Percentiles rank a stretch among this genome's conserved stretches.
phyloP scores from a whole-genome alignment of 169 alveolate genomes.

The Plasmodium vinckei region DNA sequence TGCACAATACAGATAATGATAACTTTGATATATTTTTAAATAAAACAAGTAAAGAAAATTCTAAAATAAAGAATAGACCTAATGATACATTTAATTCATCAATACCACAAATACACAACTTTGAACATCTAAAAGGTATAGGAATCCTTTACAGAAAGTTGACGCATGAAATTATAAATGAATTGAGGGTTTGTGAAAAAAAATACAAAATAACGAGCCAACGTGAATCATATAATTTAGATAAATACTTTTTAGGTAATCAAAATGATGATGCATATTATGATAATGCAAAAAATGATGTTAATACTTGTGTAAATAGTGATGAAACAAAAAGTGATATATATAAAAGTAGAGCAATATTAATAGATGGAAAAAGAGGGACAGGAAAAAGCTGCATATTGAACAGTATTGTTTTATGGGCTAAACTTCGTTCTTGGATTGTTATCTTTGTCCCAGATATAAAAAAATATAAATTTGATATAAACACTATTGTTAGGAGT shows the following conservation, averaged over 20 bases:
- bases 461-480: constrained; percentile 82
- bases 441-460: constrained; percentile 82
- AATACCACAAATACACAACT: background rate
- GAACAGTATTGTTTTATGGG: constrained; percentile 85
- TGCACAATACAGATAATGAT: constrained; percentile 37
- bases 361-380: constrained; percentile 86
- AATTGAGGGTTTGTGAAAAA: constrained; percentile 23
- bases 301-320: background rate
- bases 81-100: background rate
- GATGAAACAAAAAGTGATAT: background rate
- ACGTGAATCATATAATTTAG: constrained; percentile 55
- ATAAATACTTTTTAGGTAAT: constrained; percentile 39
- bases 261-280: background rate
- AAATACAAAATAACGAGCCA: constrained; percentile 5
- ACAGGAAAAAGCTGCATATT: constrained; percentile 86
- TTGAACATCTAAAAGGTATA: constrained; percentile 26
- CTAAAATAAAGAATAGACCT: background rate
- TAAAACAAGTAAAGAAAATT: constrained; percentile 18
- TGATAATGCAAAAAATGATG: background rate
- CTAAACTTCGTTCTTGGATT: constrained; percentile 84
- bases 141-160: constrained; percentile 54
- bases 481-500: constrained; percentile 83
- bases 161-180: constrained; percentile 63
- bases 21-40: constrained; percentile 28
- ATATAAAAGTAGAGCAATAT: constrained; percentile 47